Percentiles rank a stretch among this genome's conserved stretches.
These are phyloP conservation scores for Anthracocystis panici-leucophaei DNA, from an alignment of 1,284 basidiomycete genomes.

Conservation along the genomic window DNA sequence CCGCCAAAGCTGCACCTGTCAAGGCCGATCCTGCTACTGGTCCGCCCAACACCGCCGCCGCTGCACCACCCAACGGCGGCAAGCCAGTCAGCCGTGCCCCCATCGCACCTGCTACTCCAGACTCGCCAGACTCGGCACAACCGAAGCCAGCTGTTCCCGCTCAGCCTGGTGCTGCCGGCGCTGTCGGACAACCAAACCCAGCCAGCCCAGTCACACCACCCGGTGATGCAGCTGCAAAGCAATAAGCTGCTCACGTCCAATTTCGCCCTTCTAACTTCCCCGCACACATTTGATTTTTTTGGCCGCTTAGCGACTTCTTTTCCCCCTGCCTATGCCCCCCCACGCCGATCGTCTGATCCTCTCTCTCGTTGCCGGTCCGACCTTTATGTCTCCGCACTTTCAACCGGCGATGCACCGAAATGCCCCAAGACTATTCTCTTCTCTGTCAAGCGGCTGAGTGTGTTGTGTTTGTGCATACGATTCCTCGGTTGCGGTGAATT, in stretches of 20 bases:
- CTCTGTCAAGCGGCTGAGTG: too few species aligned
- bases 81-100: not conserved
- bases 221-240: too few species aligned
- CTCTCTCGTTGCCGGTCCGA: too few species aligned
- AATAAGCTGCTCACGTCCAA: too few species aligned
- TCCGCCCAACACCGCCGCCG: not conserved
- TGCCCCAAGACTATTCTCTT: too few species aligned
- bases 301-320: slow-evolving; percentile 1
- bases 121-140: not conserved
- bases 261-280: not conserved
- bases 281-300: not conserved
- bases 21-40: not conserved
- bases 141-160: not conserved
- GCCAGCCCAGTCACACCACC: too few species aligned
- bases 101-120: not conserved
- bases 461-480: too few species aligned
- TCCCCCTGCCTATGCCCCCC: not conserved
- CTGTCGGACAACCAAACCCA: not conserved
- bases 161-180: not conserved
- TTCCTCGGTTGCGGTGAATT: not conserved
- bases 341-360: not conserved
- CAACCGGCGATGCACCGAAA: too few species aligned
- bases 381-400: not conserved
- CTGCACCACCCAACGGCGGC: not conserved
- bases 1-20: not conserved